Base-by-base conservation (phyloP, 1,284 basidiomycete species). In the Malassezia pachydermatis region DNA sequence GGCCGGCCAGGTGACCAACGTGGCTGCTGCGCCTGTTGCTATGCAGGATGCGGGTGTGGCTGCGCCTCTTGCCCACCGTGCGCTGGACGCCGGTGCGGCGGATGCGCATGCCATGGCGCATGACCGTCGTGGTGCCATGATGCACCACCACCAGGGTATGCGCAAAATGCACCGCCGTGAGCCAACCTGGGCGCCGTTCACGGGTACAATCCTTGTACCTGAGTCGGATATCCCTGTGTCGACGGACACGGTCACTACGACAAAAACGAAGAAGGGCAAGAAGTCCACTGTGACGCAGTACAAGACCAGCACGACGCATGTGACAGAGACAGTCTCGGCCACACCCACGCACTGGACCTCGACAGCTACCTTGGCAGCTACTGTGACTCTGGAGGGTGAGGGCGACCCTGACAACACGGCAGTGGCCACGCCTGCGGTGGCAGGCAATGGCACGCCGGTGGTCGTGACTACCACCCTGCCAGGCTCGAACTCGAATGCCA, bases 181-280 rank as follows among this genome's bases (percentile, higher is more conserved):
- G 41, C 50, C 50, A 22, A 52, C 50, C 4, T 52, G 50, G 50
- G 40, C 36, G 41, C 50, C 50, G 11, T 52, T 47, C 39, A 41
- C 45, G 6, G 50, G 45, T 17, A 43, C 41, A 4, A 43, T 43
- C 19, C 41, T 43, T 16, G 23, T 43, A 30, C 41, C 41, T 2
- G 22, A 43, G n/a, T 33, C 41, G n/a, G 22, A 20, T 14, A 24
- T 24, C 8, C 22, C 20, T 5, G 22, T 24, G 3, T 22, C 20
- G 6, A 28, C 24, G 3, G 29, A 29, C 4, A 43, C 41, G 6
- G 41, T 33, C n/a, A 43, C 41, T 5, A 30, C 34, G 41, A 43
- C 34, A 30, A 37, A n/a, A 17, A 47, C 33, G n/a, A 36, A 30
- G 27, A 45, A 52, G 39, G 23, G 35, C n/a, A 36, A 30, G 22